Percentiles rank a stretch among this genome's conserved stretches.
Evolutionary conservation across 1,284 basidiomycete genomes (phyloP).

Genomic region (Fomitopsis schrenkii): DNA sequence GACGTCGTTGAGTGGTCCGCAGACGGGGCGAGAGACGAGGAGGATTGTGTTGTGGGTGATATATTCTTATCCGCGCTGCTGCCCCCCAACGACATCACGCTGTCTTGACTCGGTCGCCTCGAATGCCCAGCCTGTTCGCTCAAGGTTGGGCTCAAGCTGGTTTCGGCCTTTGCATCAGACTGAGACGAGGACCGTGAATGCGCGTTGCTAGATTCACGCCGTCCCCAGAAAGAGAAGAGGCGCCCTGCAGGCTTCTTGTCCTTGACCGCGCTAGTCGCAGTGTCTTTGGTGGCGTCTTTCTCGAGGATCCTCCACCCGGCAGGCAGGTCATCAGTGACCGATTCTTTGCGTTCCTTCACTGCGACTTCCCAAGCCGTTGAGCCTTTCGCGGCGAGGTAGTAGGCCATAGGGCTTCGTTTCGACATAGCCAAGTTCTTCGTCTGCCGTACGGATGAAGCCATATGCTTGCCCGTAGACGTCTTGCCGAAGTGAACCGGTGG

Average conservation of each 20-base stretch:
- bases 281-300: conserved; percentile 27
- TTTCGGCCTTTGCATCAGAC: not conserved
- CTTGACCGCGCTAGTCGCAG: conserved; percentile 29
- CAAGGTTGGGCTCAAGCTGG: conserved; percentile 9
- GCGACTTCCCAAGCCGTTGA: conserved; percentile 70
- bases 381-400: conserved; percentile 62
- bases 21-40: conserved; percentile 5
- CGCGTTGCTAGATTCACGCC: conserved; percentile 32
- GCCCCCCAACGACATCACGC: conserved; percentile 11
- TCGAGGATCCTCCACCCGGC: conserved; percentile 64
- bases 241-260: conserved; percentile 48
- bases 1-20: conserved; percentile 5
- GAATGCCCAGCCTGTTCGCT: conserved; percentile 11
- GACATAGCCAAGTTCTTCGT: conserved; percentile 54
- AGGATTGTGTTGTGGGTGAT: conserved; percentile 6
- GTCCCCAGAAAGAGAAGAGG: conserved; percentile 67
- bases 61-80: conserved; percentile 6
- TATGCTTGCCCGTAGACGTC: conserved; percentile 51
- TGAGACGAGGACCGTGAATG: conserved; percentile 11
- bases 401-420: conserved; percentile 56
- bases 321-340: conserved; percentile 50
- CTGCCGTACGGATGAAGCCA: conserved; percentile 54
- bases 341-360: conserved; percentile 49
- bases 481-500: conserved; percentile 43
- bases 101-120: conserved; percentile 17